Evolutionary conservation across 305 asterid genomes (phyloP), one percentile per base, ranked within the genome.

Genomic region (Fraxinus velutina): DNA sequence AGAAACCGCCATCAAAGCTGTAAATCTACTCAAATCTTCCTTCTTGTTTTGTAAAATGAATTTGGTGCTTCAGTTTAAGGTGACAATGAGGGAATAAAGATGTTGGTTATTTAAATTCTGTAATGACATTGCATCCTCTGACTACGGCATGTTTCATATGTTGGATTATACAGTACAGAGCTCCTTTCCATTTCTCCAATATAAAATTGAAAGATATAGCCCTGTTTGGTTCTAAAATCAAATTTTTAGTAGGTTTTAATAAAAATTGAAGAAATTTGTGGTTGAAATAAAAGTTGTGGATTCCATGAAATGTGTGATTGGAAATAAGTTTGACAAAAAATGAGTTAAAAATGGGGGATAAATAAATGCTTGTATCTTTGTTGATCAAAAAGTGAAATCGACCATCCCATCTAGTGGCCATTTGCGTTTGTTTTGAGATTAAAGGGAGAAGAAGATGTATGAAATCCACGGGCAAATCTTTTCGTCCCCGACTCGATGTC

Each of bases 1-100:
- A 87, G 42, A 93, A 92, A 81, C 81, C 92, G 47, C 81, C 90
- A 3, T 93, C 99, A 33, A 95, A 92, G 82, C 52, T 95, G 85
- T 95, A 90, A 75, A 78, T 77, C 33, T 52, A 57, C 32, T 62
- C 72, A 6, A 9, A 62, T 21, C 44, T 37, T 37, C 44, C 1
- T 62, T 62, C 72, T 2, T 62, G 33, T 24, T 22, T 2, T 62
- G 33, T 62, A 62, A 22, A 62, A 62, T 62, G 72, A 24, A 62
- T 22, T 22, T 62, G 80, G 6, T 78, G 86, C 82, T 36, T 72
- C 73, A 32, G 73, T 79, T 5, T 78, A 29, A 22, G 74, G 8
- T 22, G 22, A 68, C 50, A 37, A 37, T 47, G 15, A 52, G 52
- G 47, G 19, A 19, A 32, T 55, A 73, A 27, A 57, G 75, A 22